These are phyloP conservation scores for Epichloe sp. DNA, from an alignment of 2,329 filamentous ascomycete species.

Conservation along the genomic window DNA sequence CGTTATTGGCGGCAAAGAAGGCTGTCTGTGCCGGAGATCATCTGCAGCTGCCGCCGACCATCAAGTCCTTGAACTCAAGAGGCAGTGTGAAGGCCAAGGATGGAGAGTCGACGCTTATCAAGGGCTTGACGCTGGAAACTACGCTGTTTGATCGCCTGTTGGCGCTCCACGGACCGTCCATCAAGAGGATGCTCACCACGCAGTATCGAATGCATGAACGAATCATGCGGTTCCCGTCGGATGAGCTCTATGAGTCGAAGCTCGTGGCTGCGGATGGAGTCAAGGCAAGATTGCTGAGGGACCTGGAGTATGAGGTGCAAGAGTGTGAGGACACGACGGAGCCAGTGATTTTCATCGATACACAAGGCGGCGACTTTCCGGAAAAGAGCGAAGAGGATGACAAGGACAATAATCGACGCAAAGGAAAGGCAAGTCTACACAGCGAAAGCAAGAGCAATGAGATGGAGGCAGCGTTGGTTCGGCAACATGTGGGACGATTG, in stretches of 20 bases:
- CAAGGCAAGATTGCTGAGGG: conserved; percentile 58
- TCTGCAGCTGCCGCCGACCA: conserved; percentile 83
- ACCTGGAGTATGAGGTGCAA: conserved; percentile 63
- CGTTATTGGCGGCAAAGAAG: conserved; percentile 67
- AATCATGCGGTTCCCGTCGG: conserved; percentile 91
- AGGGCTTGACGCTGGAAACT: conserved; percentile 59
- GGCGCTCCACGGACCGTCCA: conserved; percentile 61
- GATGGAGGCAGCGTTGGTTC: conserved; percentile 74
- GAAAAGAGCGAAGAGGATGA: conserved; percentile 70
- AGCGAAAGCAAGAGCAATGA: conserved; percentile 76
- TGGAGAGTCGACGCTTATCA: conserved; percentile 23
- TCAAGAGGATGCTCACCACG: conserved; percentile 91
- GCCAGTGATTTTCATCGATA: conserved; percentile 88
- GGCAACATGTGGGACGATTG: conserved; percentile 60
- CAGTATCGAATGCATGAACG: conserved; percentile 97
- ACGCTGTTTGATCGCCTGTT: conserved; percentile 88
- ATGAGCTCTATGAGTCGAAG: conserved; percentile 71
- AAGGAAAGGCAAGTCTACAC: conserved; percentile 30
- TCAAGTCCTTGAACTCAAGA: conserved; percentile 62
- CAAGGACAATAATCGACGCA: conserved; percentile 27
- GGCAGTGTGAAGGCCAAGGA: conserved; percentile 25
- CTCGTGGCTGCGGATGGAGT: conserved; percentile 73
- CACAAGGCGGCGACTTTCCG: conserved; percentile 83
- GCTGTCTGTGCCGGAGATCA: conserved; percentile 89
- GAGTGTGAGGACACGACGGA: conserved; percentile 79